Percentiles rank a stretch among this genome's conserved stretches.
Evolutionary conservation across 1,284 basidiomycete species (phyloP).

Genomic region (Trametes versicolor): DNA sequence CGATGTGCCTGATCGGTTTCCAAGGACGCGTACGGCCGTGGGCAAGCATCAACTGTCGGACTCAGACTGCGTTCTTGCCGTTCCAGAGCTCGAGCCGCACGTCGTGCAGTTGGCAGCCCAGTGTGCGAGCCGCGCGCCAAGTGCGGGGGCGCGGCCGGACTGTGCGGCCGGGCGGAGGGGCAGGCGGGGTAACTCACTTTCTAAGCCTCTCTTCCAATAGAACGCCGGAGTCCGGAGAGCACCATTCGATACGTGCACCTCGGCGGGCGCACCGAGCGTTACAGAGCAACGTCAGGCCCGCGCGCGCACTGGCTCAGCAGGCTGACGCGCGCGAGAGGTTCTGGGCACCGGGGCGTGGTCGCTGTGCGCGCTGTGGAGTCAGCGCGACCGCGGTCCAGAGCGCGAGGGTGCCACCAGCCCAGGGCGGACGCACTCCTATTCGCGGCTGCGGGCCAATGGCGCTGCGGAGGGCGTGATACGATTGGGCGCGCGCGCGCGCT

Average conservation of each 20-base stretch:
- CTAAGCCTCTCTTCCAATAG: not conserved
- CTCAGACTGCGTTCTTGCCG: not conserved
- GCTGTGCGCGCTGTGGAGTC: conserved; percentile 15
- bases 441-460: conserved; percentile 15
- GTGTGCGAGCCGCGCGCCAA: not conserved
- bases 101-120: not conserved
- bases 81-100: not conserved
- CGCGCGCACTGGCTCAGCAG: conserved; percentile 2
- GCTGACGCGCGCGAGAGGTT: conserved; percentile 11
- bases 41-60: not conserved
- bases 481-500: not conserved
- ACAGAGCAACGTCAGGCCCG: not conserved
- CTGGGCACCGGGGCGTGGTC: conserved; percentile 10
- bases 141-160: not conserved
- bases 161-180: not conserved
- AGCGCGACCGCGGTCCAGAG: conserved; percentile 20
- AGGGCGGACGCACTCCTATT: conserved; percentile 10
- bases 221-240: conserved; percentile 1
- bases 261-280: not conserved
- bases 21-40: conserved; percentile 7
- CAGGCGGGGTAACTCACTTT: not conserved
- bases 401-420: not conserved
- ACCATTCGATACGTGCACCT: not conserved
- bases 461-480: conserved; percentile 8
- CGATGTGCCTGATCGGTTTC: conserved; percentile 31